phyloP scores from a whole-genome alignment of 495 filamentous ascomycete species.

The Penicillium turbatum region DNA sequence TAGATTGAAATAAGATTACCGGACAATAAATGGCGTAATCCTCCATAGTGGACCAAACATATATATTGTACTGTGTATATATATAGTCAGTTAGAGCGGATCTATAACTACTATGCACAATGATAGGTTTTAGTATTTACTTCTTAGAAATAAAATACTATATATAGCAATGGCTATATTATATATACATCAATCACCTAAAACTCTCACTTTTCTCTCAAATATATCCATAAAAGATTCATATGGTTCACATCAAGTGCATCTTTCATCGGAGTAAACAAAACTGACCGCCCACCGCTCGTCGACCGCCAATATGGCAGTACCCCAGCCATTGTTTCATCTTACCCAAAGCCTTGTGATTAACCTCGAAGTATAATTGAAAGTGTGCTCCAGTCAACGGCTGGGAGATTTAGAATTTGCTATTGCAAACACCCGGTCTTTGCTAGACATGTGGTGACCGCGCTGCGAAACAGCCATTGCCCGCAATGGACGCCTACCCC shows the following conservation, averaged over 20 bases:
- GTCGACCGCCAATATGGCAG: slow-evolving; percentile 1
- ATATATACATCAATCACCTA: background rate
- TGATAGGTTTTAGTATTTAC: too few species aligned
- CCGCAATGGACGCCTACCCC: slow-evolving; percentile 84
- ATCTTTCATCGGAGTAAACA: background rate
- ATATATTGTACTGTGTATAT: too few species aligned
- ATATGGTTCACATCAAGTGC: too few species aligned
- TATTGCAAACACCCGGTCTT: background rate
- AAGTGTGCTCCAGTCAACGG: background rate
- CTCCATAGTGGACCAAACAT: too few species aligned
- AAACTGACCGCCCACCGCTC: slow-evolving; percentile 4
- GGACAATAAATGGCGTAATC: too few species aligned
- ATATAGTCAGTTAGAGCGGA: too few species aligned
- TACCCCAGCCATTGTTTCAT: background rate
- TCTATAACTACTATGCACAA: too few species aligned
- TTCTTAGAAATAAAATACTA: too few species aligned
- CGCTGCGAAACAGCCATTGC: slow-evolving; percentile 25
- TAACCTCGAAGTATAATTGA: background rate
- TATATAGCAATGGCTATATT: too few species aligned
- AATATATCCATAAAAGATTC: too few species aligned
- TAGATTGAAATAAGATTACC: too few species aligned
- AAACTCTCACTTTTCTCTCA: too few species aligned
- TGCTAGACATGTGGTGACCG: slow-evolving; percentile 41
- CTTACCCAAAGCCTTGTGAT: slow-evolving; percentile 1
- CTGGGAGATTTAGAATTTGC: background rate